These are phyloP conservation scores for Pinguiococcus pyrenoidosus DNA, from an alignment of 108 stramenopile genomes.

Conservation along the genomic window DNA sequence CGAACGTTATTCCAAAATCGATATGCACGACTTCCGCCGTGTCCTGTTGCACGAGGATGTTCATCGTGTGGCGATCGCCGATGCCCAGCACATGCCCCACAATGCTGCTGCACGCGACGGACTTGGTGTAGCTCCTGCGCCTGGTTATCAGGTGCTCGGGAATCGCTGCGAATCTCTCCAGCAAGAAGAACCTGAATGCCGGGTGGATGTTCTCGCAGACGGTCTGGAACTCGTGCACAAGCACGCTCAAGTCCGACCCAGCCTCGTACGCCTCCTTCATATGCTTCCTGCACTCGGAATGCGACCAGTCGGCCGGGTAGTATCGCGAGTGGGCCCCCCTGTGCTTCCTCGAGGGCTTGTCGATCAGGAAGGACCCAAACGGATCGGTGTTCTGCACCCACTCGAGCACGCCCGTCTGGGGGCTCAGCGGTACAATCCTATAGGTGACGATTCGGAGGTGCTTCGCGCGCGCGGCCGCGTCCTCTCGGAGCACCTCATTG, in stretches of 20 bases:
- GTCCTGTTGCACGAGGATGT: constrained; percentile 76
- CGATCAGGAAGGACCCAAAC: constrained; percentile 47
- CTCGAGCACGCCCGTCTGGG: constrained; percentile 77
- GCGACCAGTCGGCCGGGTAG: constrained; percentile 62
- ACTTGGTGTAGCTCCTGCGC: constrained; percentile 67
- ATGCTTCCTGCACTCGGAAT: constrained; percentile 39
- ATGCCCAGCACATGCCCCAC: constrained; percentile 96
- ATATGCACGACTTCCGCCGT: constrained; percentile 93
- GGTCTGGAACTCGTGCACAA: constrained; percentile 29
- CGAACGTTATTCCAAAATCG: constrained; percentile 98
- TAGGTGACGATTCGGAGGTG: constrained; percentile 45
- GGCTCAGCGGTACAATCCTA: constrained; percentile 68
- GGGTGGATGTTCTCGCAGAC: constrained; percentile 68
- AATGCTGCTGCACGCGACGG: constrained; percentile 80
- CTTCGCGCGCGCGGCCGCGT: constrained; percentile 5
- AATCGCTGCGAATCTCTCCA: constrained; percentile 79
- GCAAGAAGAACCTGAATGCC: constrained; percentile 84
- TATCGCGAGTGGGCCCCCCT: constrained; percentile 52
- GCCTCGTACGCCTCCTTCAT: constrained; percentile 27
- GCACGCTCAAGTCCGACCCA: background rate
- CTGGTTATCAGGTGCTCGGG: constrained; percentile 67
- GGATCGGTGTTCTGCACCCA: constrained; percentile 81
- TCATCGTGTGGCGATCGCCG: constrained; percentile 89
- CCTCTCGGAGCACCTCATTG: constrained; percentile 53
- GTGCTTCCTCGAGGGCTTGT: constrained; percentile 14